A percentile compares a stretch with the other conserved stretches of the same genome.
Conservation (phyloP, 164 flowering plant genomes). For the Vitis rotundifolia region DNA sequence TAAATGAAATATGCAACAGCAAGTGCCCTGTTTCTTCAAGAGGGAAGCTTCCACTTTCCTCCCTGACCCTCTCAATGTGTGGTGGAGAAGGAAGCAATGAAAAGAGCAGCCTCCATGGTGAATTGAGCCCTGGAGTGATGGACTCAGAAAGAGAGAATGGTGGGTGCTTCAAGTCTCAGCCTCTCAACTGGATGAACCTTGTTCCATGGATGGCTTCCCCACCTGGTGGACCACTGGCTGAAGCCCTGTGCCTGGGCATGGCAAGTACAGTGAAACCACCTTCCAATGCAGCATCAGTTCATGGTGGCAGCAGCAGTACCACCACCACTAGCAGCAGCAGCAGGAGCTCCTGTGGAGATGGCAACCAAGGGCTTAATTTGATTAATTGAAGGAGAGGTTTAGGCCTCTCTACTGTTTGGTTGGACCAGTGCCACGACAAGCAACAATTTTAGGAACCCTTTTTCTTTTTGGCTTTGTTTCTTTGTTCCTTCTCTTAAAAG, state of each 20-base stretch:
- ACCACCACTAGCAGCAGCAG: constrained; percentile 22
- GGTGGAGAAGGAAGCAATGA: constrained; percentile 27
- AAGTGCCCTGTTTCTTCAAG: constrained; percentile 16
- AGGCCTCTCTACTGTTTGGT: not conserved
- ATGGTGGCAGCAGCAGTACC: constrained; percentile 18
- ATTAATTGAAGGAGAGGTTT: not conserved
- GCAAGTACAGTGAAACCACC: constrained; percentile 16
- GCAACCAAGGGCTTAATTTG: constrained; percentile 26
- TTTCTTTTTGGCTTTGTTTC: no score
- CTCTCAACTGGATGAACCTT: constrained; percentile 40
- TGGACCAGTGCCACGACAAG: not conserved
- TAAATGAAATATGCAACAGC: constrained; percentile 11
- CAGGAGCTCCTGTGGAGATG: constrained; percentile 30
- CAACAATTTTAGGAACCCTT: not conserved
- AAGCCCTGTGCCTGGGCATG: constrained; percentile 59
- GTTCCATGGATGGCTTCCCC: constrained; percentile 49
- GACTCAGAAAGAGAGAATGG: constrained; percentile 21
- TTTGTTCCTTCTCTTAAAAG: no score
- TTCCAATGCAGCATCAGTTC: constrained; percentile 16
- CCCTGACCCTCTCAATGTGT: constrained; percentile 59
- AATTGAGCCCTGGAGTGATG: constrained; percentile 27
- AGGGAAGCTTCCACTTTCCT: constrained; percentile 34
- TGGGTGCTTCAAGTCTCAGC: constrained; percentile 16
- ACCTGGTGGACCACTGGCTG: constrained; percentile 84
- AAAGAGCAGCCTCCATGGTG: constrained; percentile 13